These are phyloP conservation scores for Mimosa bimucronata DNA, from an alignment of 306 rosid genomes.

Conservation along the genomic window DNA sequence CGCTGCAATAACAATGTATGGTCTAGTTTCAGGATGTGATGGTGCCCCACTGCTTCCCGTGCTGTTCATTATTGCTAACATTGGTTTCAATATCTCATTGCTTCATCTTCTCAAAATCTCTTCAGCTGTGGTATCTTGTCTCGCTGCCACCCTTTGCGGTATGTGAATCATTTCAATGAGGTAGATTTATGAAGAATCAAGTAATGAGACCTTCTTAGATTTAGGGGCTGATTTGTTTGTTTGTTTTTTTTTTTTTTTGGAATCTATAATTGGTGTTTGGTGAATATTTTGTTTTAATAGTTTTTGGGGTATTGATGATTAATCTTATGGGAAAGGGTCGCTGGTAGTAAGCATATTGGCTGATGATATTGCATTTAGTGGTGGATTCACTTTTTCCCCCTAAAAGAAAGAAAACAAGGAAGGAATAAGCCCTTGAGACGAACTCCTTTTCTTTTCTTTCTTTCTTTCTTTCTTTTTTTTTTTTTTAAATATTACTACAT, in stretches of 20 bases:
- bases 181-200: constrained; percentile 3
- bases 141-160: constrained; percentile 95
- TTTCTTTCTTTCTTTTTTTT: no score
- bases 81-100: constrained; percentile 73
- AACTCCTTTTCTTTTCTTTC: no score
- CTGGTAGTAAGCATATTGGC: neutral
- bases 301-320: constrained; percentile 21
- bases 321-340: neutral
- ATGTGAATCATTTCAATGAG: constrained; percentile 28
- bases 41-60: constrained; percentile 60
- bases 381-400: neutral
- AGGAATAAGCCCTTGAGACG: neutral
- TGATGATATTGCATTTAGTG: neutral
- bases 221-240: neutral
- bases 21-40: constrained; percentile 52
- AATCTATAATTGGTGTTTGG: constrained; percentile 1
- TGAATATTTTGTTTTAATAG: constrained; percentile 20
- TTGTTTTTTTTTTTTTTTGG: neutral
- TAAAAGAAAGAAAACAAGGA: neutral
- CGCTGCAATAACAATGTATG: neutral
- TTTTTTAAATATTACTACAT: no score
- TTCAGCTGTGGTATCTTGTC: constrained; percentile 87
- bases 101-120: constrained; percentile 90
- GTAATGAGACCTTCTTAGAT: neutral
- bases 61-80: constrained; percentile 51